Evolutionary conservation across 163 green algal genomes (phyloP).

Genomic region (Chlamydomonas reinhardtii): DNA sequence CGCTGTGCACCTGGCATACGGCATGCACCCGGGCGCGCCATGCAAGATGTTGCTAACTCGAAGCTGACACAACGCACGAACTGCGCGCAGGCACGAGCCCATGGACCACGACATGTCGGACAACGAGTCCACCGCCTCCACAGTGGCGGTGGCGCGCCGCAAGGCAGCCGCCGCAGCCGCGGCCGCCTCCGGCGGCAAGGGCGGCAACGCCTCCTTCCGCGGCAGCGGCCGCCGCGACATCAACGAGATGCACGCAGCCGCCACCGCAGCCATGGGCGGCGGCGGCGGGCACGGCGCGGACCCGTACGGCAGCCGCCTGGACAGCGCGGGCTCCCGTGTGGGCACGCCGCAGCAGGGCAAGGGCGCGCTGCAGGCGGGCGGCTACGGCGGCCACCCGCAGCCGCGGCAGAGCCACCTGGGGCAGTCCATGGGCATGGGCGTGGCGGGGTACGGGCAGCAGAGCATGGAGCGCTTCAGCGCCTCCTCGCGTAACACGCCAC

Average conservation of each 20-base stretch:
- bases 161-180: conserved; percentile 4
- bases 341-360: conserved; percentile 20
- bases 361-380: not conserved
- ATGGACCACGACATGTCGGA: conserved; percentile 51
- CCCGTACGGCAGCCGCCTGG: conserved; percentile 12
- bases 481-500: conserved; percentile 12
- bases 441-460: too few relatives aligned
- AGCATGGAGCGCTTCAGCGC: conserved; percentile 47
- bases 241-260: conserved; percentile 61
- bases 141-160: conserved; percentile 27
- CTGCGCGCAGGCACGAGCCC: conserved; percentile 15
- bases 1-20: too few relatives aligned
- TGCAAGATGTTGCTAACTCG: too few relatives aligned
- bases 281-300: conserved; percentile 7
- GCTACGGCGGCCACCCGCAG: conserved; percentile 16
- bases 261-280: conserved; percentile 35
- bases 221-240: conserved; percentile 68
- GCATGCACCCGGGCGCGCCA: too few relatives aligned
- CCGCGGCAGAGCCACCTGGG: conserved; percentile 37
- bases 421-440: not conserved
- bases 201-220: conserved; percentile 51
- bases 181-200: conserved; percentile 11
- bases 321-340: conserved; percentile 4
- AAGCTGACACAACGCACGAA: too few relatives aligned
- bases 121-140: conserved; percentile 48